Conservation (phyloP, 345 rosid genomes). For the Acer campestre region DNA sequence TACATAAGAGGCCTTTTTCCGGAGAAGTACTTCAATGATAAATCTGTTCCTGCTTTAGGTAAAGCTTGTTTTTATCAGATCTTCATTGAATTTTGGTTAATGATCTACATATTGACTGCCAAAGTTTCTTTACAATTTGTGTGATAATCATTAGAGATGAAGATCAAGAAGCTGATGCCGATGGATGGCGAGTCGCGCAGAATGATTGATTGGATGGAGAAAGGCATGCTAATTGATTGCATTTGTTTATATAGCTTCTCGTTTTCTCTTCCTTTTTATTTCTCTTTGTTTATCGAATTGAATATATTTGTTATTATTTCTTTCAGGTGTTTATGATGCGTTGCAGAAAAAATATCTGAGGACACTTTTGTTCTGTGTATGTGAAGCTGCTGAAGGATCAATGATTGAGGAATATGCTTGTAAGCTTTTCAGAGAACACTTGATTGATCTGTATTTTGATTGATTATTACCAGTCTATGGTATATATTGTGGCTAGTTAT, state of each 20-base stretch:
- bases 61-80: background rate
- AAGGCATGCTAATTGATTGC: conserved; percentile 49
- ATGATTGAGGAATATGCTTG: conserved; percentile 93
- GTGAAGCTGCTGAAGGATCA: conserved; percentile 75
- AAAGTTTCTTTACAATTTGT: conserved; percentile 9
- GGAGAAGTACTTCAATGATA: conserved; percentile 91
- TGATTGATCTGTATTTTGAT: background rate
- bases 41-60: conserved; percentile 97
- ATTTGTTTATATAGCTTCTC: background rate
- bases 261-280: background rate
- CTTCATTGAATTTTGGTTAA: background rate
- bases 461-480: background rate
- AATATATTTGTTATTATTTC: conserved; percentile 15
- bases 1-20: conserved; percentile 97
- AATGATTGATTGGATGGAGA: conserved; percentile 99
- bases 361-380: conserved; percentile 85
- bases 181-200: conserved; percentile 94
- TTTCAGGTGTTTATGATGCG: conserved; percentile 88
- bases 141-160: conserved; percentile 59
- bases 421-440: conserved; percentile 33
- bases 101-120: background rate
- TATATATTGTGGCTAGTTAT: background rate
- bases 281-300: background rate
- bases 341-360: conserved; percentile 85
- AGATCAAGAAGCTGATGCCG: conserved; percentile 98